A percentile compares a stretch with the other conserved stretches of the same genome.
Conservation (phyloP, 2,329 filamentous ascomycete species). For the Davidsoniella neocaledoniae region DNA sequence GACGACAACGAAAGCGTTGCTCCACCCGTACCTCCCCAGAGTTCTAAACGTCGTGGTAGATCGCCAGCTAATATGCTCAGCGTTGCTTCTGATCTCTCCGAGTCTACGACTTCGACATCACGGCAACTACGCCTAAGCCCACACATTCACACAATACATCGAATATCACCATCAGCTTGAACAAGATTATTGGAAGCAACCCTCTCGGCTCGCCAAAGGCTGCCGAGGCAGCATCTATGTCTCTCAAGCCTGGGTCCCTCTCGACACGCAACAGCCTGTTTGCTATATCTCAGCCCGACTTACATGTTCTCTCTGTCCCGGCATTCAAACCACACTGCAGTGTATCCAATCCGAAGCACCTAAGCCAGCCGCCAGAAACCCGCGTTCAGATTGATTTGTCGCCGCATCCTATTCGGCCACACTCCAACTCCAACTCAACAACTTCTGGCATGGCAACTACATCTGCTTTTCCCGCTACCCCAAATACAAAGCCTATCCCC, state of each 20-base stretch:
- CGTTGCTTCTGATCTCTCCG: not conserved
- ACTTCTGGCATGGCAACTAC: no score
- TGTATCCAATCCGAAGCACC: constrained; percentile 3
- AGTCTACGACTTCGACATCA: no score
- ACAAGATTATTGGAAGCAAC: not conserved
- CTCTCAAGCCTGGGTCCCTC: not conserved
- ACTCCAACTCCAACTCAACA: constrained; percentile 1
- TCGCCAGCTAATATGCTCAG: not conserved
- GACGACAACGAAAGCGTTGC: not conserved
- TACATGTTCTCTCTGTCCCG: constrained; percentile 2
- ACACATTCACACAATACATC: no score
- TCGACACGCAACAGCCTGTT: constrained; percentile 2
- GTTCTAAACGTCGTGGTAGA: not conserved
- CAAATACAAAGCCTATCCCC: not conserved
- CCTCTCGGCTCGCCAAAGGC: not conserved
- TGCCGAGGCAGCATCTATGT: not conserved
- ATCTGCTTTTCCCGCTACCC: no score
- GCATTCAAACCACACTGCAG: constrained; percentile 5
- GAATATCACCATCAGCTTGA: no score
- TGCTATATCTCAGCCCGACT: constrained; percentile 1
- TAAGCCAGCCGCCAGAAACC: constrained; percentile 8
- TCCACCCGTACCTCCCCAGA: constrained; percentile 1
- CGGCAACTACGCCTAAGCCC: no score
- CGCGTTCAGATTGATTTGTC: not conserved
- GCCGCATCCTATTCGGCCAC: not conserved